Base-by-base conservation (phyloP, 805 yeast genomes). In the Komagataella pseudopastoris region DNA sequence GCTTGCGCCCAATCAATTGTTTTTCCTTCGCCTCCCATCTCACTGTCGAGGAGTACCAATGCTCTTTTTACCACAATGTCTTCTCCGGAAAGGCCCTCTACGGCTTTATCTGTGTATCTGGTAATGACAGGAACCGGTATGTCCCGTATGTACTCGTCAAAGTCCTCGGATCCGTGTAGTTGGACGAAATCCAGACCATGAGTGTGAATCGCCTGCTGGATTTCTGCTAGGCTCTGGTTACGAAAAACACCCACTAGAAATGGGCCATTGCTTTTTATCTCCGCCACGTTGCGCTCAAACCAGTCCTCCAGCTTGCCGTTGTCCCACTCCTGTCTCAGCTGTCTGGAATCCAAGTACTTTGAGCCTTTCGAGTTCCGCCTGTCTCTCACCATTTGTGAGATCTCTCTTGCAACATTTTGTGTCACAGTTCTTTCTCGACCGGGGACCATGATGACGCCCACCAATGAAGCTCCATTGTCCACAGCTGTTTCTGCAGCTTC, bases 401-500 rank as follows among this genome's bases (percentile, higher is more conserved):
- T 79, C 22, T 63, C 59, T 47, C 54, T 57, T 0, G 88, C 90
- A 2, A 63, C 63, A 0, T 57, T 67, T 1, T 62, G 59, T 23
- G 71, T 70, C 1, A 88, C 76, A 0, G 96, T 87, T 51, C 99
- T 75, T 44, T 77, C 75, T 52, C 96, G 70, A 20, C 76, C 76
- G 0, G 97, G 98, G 2, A 89, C 98, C 62, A 93, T 64, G 24
- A 93, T 93, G 57, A 87, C 78, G 1, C 99, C 99, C 2, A 91
- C 59, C 45, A 88, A 63, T 56, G 85, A 78, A 0, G 97, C 90
- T 0, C 95, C 95, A 6, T 71, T 55, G 0, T 75, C 77, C 0
- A 89, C 66, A 0, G 96, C 96, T 4, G 59, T 60, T n/a, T 65
- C 54, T 0, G 96, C 97, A 0, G 87, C 87, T 48, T 81, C 84